Base-by-base conservation (phyloP, 2,329 filamentous ascomycete genomes). In the Aureobasidium uvarum region DNA sequence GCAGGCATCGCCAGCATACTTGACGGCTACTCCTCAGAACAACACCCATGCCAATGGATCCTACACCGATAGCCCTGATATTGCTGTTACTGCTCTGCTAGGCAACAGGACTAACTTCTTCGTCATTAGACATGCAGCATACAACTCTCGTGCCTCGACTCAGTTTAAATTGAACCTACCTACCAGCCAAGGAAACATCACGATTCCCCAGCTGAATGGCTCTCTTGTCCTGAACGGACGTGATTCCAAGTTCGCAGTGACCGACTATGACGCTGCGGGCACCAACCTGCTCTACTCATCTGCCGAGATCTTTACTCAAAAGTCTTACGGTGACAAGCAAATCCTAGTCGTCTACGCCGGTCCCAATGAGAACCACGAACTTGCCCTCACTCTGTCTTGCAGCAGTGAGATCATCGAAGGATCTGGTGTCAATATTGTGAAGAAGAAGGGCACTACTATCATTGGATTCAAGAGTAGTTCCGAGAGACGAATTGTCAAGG, bases 1-100 rank as follows among this genome's bases (percentile, higher is more conserved):
- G 62, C 88, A 88, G 70, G 88, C 86, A 0, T 90, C 89, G 0
- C 88, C 89, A 0, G 85, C 84, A 0, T 93, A 91, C 70, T 77
- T 92, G 20, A 83, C 84, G 2, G 84, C 86, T 0, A 80, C 78
- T 0, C 83, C 86, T 1, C 81, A 82, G 13, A 78, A 81, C 69
- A 73, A 78, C 41, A 80, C 71, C 3, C 75, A 74, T 41, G 75
- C 80, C 11, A 77, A 78, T 7, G 83, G 83, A 28, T 78, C 83
- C 1, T 85, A 84, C 71, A 86, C 81, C 31, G 72, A 80, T 5
- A 84, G 81, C 38, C 68, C 74, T 0, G 78, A 81, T 50, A 77
- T 89, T 16, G 81, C 85, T 23, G 80, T 86, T 2, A 91, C 89
- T 1, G 86, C 86, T 0, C 75, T 92, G 0, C 77, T 83, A 1